Conservation (phyloP, 2,329 filamentous ascomycete genomes). For the Stagonosporopsis chrysanthemi region DNA sequence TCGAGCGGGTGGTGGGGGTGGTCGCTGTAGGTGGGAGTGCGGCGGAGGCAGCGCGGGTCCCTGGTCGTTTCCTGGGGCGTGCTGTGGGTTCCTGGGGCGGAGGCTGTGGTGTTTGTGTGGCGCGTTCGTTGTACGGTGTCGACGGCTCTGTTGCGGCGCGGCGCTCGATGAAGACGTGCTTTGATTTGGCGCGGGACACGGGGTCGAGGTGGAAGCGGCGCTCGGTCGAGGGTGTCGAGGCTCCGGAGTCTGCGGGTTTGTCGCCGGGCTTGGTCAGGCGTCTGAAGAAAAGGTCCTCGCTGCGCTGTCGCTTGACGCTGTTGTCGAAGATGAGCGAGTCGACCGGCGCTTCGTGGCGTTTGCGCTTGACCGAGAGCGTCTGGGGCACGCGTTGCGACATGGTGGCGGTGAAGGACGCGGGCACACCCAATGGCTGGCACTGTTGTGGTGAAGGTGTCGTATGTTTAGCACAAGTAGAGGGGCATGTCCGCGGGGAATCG, state of each 20-base stretch:
- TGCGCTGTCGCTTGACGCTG: slow-evolving; percentile 34
- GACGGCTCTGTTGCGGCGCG: slow-evolving; percentile 13
- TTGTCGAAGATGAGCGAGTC: slow-evolving; percentile 55
- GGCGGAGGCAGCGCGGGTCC: slow-evolving; percentile 32
- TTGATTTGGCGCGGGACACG: slow-evolving; percentile 22
- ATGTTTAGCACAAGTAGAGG: slow-evolving; percentile 5
- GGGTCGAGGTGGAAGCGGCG: slow-evolving; percentile 38
- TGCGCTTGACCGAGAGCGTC: slow-evolving; percentile 59
- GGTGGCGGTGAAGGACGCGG: background rate
- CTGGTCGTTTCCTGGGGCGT: slow-evolving; percentile 40
- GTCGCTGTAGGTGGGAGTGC: slow-evolving; percentile 11
- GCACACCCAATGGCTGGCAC: background rate
- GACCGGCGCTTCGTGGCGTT: slow-evolving; percentile 64
- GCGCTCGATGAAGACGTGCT: slow-evolving; percentile 34
- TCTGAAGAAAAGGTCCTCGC: slow-evolving; percentile 25
- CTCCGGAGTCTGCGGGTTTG: slow-evolving; percentile 7
- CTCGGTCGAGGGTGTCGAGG: slow-evolving; percentile 30
- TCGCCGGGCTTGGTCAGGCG: slow-evolving; percentile 39
- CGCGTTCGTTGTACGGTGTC: slow-evolving; percentile 4
- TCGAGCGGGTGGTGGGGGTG: slow-evolving; percentile 11
- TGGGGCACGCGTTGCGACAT: slow-evolving; percentile 33
- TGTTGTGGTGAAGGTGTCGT: background rate
- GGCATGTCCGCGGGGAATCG: slow-evolving; percentile 20
- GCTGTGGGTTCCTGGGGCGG: slow-evolving; percentile 17
- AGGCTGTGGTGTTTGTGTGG: slow-evolving; percentile 14